phyloP scores from a whole-genome alignment of 1,284 basidiomycete genomes.

The Salmacisia buchloeana region DNA sequence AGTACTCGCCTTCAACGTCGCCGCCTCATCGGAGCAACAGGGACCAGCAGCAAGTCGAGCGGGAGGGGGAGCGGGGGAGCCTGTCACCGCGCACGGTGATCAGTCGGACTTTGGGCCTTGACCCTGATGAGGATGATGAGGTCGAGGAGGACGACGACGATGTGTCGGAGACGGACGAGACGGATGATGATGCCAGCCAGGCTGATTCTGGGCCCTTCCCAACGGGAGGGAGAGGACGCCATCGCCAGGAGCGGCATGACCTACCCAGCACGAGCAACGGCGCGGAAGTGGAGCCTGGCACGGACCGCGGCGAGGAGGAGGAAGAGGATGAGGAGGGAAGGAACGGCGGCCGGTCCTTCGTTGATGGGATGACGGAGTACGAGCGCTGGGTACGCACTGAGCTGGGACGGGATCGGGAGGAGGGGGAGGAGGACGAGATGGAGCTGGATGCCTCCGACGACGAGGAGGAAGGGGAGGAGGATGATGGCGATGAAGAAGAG shows the following conservation, averaged over 20 bases:
- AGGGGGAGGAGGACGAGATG: background rate
- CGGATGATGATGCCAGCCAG: background rate
- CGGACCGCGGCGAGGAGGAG: background rate
- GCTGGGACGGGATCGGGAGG: background rate
- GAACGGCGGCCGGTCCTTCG: background rate
- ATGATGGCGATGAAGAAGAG: background rate
- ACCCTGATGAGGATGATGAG: no score
- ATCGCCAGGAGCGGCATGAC: no score
- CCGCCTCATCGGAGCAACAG: no score
- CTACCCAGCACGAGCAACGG: no score
- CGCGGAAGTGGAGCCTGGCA: background rate
- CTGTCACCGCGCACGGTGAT: no score
- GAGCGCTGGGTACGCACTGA: background rate
- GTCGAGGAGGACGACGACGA: no score
- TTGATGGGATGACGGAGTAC: slow-evolving; percentile 4
- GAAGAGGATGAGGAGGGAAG: background rate
- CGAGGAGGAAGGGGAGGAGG: background rate
- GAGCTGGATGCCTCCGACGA: no score
- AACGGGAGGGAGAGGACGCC: no score
- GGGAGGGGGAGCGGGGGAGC: no score
- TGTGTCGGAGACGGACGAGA: background rate
- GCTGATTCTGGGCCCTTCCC: background rate
- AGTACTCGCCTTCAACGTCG: background rate
- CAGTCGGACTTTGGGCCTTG: no score
- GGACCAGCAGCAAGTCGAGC: no score